phyloP scores from a whole-genome alignment of 2,329 filamentous ascomycete genomes.

The Beauveria scarabaeidicola region DNA sequence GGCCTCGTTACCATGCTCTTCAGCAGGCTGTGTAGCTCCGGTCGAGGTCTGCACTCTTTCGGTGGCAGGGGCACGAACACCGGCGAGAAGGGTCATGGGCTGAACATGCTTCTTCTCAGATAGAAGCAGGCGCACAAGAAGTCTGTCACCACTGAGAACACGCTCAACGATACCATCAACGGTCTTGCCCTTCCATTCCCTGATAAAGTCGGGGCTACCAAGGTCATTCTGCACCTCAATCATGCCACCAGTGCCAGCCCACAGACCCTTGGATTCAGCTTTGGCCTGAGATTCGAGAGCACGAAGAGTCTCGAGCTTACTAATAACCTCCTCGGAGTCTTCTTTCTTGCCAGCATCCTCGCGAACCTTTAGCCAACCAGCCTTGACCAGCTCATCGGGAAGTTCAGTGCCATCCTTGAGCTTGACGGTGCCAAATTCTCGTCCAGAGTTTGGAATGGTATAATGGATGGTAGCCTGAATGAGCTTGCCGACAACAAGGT shows the following conservation, averaged over 20 bases:
- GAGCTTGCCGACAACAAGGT: slow-evolving; percentile 74
- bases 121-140: slow-evolving; percentile 74
- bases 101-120: slow-evolving; percentile 79
- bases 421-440: slow-evolving; percentile 78
- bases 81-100: slow-evolving; percentile 81
- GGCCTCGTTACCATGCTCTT: slow-evolving; percentile 85
- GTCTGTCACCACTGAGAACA: slow-evolving; percentile 81
- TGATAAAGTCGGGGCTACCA: slow-evolving; percentile 68
- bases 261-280: slow-evolving; percentile 71
- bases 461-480: slow-evolving; percentile 82
- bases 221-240: slow-evolving; percentile 79
- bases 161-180: slow-evolving; percentile 84
- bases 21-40: slow-evolving; percentile 72
- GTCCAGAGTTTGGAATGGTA: slow-evolving; percentile 72
- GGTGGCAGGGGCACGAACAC: slow-evolving; percentile 81
- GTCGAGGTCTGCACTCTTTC: slow-evolving; percentile 73
- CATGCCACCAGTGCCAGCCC: slow-evolving; percentile 55
- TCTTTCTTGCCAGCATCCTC: slow-evolving; percentile 92
- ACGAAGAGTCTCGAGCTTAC: slow-evolving; percentile 70
- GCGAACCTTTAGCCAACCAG: slow-evolving; percentile 86
- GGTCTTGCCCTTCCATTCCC: slow-evolving; percentile 75
- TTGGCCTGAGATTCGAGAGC: slow-evolving; percentile 70
- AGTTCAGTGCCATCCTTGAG: slow-evolving; percentile 68
- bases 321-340: slow-evolving; percentile 65
- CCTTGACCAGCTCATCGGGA: slow-evolving; percentile 75